Percentiles rank a stretch among this genome's conserved stretches.
These are phyloP conservation scores for Dovyalis caffra DNA, from an alignment of 345 rosid genomes.

Conservation along the genomic window DNA sequence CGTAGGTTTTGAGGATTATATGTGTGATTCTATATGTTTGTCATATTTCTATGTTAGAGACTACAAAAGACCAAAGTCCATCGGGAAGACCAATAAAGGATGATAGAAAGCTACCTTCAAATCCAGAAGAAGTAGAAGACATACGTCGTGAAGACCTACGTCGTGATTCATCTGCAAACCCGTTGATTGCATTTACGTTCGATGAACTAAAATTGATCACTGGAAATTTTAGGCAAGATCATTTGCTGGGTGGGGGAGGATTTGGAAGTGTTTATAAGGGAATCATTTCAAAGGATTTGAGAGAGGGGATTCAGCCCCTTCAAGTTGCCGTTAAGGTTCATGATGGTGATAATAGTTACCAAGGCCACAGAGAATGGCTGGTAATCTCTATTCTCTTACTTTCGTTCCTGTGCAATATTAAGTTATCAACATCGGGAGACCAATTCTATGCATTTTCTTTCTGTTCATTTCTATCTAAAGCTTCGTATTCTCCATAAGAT, in stretches of 20 bases:
- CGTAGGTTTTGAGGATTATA: background rate
- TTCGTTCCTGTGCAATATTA: background rate
- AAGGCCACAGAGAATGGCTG: slow-evolving; percentile 99
- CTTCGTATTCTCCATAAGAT: slow-evolving; percentile 6
- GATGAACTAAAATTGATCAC: slow-evolving; percentile 77
- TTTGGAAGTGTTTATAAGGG: slow-evolving; percentile 96
- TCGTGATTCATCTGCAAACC: slow-evolving; percentile 73
- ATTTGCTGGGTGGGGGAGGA: slow-evolving; percentile 95
- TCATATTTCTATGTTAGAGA: slow-evolving; percentile 39
- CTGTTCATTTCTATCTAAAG: background rate
- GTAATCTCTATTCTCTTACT: slow-evolving; percentile 37
- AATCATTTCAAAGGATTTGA: slow-evolving; percentile 54
- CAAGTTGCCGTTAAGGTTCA: slow-evolving; percentile 97
- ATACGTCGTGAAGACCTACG: slow-evolving; percentile 86
- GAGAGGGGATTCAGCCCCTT: slow-evolving; percentile 61
- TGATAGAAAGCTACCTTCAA: slow-evolving; percentile 69
- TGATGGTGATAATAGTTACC: slow-evolving; percentile 85
- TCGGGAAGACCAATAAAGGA: slow-evolving; percentile 39
- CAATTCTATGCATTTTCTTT: background rate
- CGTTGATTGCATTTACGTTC: slow-evolving; percentile 74
- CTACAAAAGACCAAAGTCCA: slow-evolving; percentile 57
- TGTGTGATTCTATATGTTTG: slow-evolving; percentile 4
- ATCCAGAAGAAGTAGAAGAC: slow-evolving; percentile 94
- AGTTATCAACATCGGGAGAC: background rate
- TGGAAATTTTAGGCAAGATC: slow-evolving; percentile 79